Base-by-base conservation (phyloP, 805 yeast genomes). In the Isabelozyma gotoi region DNA sequence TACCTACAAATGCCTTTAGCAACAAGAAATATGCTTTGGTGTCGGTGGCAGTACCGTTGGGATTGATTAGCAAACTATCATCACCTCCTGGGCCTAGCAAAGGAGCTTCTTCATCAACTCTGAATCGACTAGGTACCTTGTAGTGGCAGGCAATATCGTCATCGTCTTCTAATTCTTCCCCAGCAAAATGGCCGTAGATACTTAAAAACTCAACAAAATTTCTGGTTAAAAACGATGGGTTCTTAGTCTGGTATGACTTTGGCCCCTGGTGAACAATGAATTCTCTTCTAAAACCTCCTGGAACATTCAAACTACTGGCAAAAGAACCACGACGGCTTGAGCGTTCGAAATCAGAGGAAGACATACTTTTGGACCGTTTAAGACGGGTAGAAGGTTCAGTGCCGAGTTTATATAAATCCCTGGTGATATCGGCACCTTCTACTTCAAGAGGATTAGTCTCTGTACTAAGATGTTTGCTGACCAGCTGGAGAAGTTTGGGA, bases 101-200 rank as follows among this genome's bases (percentile, higher is more conserved):
- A 7, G 73, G 72, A 2, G 67, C 55, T 18, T 66, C 68, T 37
- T 73, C 80, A 38, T 73, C 81, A 12, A 20, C 31, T 15, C 43
- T 53, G 11, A 41, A 44, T 11, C 42, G 53, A 7, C 27, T 36
- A 1, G 64, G 62, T 2, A 65, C 55, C 24, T 52, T 55, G 48
- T 73, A 77, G 46, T 73, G 78, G 48, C 82, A 78, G 1, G 79
- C 78, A 58, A 67, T 71, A 55, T 82, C 90, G 16, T 67, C 71
- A 42, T 78, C 83, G 55, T 81, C 85, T 53, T 85, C 92, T 42
- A 86, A 73, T 33, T 82, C 80, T 62, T 86, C 94, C 58, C 95
- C 95, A 2, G 94, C 94, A 64, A 87, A 87, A 67, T 87, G 92
- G 5, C 95, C 95, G 62, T 87, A 87, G 6, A 87, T 74, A 49